Percentiles rank a stretch among this genome's conserved stretches.
Conservation (phyloP, 805 yeast species). For the Maudiozyma bulderi region DNA sequence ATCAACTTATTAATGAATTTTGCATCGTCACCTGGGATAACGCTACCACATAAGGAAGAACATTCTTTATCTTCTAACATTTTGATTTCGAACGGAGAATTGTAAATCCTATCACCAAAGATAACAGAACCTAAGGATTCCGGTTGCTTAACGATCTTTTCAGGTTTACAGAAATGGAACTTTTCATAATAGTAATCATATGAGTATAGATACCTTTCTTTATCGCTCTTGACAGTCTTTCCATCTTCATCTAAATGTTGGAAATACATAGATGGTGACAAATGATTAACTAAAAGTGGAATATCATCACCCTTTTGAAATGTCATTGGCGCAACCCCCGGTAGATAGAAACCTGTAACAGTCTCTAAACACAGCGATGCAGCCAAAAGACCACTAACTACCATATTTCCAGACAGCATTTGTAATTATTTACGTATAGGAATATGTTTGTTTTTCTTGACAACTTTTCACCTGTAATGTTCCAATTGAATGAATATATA, state of each 20-base stretch:
- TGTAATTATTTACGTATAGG: background rate
- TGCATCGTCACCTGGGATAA: constrained; percentile 56
- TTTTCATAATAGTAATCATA: constrained; percentile 77
- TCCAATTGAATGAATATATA: too few species aligned
- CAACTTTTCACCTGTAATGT: too few species aligned
- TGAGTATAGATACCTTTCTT: constrained; percentile 53
- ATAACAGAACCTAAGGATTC: constrained; percentile 88
- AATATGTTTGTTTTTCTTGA: background rate
- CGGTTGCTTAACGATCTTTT: constrained; percentile 47
- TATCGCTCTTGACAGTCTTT: constrained; percentile 32
- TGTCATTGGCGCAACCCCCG: constrained; percentile 93
- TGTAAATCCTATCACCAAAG: constrained; percentile 91
- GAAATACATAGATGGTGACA: constrained; percentile 61
- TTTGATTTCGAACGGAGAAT: constrained; percentile 75
- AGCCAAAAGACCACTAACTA: background rate
- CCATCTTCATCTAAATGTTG: constrained; percentile 33
- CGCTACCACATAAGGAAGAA: constrained; percentile 49
- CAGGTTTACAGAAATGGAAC: constrained; percentile 77
- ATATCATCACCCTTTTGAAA: constrained; percentile 64
- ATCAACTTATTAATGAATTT: constrained; percentile 71
- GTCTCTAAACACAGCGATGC: constrained; percentile 5
- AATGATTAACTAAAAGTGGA: constrained; percentile 77
- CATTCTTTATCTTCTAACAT: constrained; percentile 72
- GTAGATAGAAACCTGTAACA: constrained; percentile 64
- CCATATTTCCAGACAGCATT: background rate